Evolutionary conservation across 352 stramenopile species (phyloP).

Genomic region (Albugo candida): DNA sequence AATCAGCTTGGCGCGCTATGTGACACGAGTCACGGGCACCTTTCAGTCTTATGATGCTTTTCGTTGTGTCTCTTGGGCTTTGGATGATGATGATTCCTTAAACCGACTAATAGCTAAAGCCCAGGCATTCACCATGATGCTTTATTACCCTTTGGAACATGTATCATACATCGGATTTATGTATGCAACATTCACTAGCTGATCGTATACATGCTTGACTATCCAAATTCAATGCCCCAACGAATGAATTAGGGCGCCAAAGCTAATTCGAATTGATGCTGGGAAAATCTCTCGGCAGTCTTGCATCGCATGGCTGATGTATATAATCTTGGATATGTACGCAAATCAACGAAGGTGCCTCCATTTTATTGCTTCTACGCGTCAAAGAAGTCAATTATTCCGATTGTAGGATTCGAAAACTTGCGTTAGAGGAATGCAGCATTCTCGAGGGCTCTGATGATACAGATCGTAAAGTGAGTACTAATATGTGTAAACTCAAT

Average conservation of each 20-base stretch:
- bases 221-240: neutral
- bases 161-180: conserved; percentile 69
- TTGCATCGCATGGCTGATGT: conserved; percentile 49
- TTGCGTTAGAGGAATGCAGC: conserved; percentile 22
- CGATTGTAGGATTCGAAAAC: neutral
- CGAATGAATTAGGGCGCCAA: conserved; percentile 26
- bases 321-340: conserved; percentile 61
- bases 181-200: conserved; percentile 13
- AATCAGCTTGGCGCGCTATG: conserved; percentile 62
- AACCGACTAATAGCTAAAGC: conserved; percentile 33
- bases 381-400: neutral
- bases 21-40: conserved; percentile 52
- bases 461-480: conserved; percentile 34
- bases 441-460: conserved; percentile 13
- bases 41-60: conserved; percentile 52
- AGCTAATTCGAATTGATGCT: conserved; percentile 53
- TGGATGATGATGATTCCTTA: conserved; percentile 41
- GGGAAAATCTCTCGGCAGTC: conserved; percentile 45
- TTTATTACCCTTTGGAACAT: conserved; percentile 76
- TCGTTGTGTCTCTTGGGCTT: conserved; percentile 66
- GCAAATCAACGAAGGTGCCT: conserved; percentile 43
- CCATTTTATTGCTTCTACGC: neutral
- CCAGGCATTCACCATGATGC: conserved; percentile 60
- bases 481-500: conserved; percentile 13
- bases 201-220: neutral